phyloP scores from a whole-genome alignment of 2,329 filamentous ascomycete genomes.

The Leptosphaerulina australis region DNA sequence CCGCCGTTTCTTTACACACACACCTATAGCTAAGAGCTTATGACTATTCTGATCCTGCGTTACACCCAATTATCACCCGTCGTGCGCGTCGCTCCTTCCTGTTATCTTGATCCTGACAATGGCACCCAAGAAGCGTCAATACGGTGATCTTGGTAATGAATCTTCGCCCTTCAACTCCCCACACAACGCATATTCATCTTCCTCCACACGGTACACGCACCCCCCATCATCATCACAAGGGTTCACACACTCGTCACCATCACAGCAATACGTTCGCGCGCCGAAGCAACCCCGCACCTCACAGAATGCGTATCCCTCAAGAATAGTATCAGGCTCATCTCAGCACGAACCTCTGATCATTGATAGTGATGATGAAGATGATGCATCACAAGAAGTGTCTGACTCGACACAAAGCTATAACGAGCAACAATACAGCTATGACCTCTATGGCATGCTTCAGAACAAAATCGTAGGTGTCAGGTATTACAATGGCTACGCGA shows the following conservation, averaged over 20 bases:
- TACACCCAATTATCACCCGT: neutral
- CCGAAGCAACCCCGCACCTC: conserved; percentile 39
- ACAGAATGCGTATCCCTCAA: conserved; percentile 17
- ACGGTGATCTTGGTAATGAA: conserved; percentile 9
- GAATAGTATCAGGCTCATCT: conserved; percentile 29
- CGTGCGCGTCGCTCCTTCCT: neutral
- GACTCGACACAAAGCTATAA: conserved; percentile 35
- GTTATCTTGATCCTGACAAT: neutral
- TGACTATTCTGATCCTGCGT: conserved; percentile 2
- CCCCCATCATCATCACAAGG: conserved; percentile 27
- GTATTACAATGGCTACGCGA: conserved; percentile 46
- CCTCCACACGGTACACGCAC: conserved; percentile 22
- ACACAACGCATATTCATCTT: conserved; percentile 30
- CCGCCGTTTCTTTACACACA: conserved; percentile 2
- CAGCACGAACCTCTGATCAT: conserved; percentile 35
- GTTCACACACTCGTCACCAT: conserved; percentile 11
- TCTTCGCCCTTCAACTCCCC: conserved; percentile 23
- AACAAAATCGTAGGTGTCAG: conserved; percentile 65
- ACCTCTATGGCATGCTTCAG: conserved; percentile 48
- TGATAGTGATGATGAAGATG: conserved; percentile 38
- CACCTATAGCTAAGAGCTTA: neutral
- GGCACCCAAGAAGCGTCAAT: conserved; percentile 20
- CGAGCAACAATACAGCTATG: conserved; percentile 32
- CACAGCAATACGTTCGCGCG: conserved; percentile 15
- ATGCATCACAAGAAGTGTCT: conserved; percentile 38